phyloP scores from a whole-genome alignment of 805 yeast species.

The Ogataea wickerhamii region DNA sequence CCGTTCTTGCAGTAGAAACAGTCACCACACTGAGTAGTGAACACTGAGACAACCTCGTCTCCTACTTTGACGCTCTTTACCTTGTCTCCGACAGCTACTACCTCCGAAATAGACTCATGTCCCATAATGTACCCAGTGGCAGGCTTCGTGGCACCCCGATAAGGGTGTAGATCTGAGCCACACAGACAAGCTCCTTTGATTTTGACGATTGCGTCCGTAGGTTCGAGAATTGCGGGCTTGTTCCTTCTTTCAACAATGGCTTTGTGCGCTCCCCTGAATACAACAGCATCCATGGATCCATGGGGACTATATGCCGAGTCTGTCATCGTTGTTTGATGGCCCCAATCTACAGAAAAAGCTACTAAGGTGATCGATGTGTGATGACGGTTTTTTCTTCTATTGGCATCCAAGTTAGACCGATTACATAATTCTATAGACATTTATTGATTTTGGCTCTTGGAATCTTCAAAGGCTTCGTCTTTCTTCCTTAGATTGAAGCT shows the following conservation, averaged over 20 bases:
- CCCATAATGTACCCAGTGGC: conserved; percentile 1
- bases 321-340: background rate
- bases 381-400: no score
- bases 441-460: no score
- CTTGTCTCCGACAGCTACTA: background rate
- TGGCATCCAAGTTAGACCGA: no score
- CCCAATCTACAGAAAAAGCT: no score
- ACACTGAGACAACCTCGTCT: background rate
- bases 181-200: background rate
- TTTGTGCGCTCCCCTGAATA: background rate
- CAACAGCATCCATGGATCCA: conserved; percentile 1
- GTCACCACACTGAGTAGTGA: conserved; percentile 1
- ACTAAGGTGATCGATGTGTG: no score
- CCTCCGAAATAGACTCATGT: background rate
- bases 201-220: conserved; percentile 1
- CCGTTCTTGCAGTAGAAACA: conserved; percentile 1
- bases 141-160: conserved; percentile 1
- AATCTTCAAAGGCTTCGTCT: no score
- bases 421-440: no score
- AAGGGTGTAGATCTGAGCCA: conserved; percentile 1
- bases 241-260: background rate
- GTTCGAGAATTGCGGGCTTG: background rate
- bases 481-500: conserved; percentile 6
- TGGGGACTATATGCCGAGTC: background rate
- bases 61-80: background rate